phyloP scores from a whole-genome alignment of 2,329 filamentous ascomycete genomes.

The Penicillium sp. region DNA sequence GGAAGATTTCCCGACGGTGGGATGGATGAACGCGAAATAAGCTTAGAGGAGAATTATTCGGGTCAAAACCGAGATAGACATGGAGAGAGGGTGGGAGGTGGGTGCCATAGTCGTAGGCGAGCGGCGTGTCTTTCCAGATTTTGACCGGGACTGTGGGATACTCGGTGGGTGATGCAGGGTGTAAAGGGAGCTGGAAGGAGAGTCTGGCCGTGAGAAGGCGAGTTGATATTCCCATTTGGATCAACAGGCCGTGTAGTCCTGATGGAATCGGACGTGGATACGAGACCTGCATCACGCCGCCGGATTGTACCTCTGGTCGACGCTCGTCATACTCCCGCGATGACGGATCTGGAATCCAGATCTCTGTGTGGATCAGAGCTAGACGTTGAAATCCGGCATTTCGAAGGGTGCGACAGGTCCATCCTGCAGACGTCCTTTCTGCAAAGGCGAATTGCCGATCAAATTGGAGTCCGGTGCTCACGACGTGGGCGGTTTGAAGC shows the following conservation, averaged over 20 bases:
- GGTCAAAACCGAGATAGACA: constrained; percentile 37
- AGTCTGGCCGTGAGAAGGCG: constrained; percentile 32
- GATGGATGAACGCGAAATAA: constrained; percentile 49
- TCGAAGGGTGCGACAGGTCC: constrained; percentile 40
- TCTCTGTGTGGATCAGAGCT: constrained; percentile 59
- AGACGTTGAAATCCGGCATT: constrained; percentile 53
- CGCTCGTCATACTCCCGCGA: constrained; percentile 38
- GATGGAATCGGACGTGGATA: constrained; percentile 32
- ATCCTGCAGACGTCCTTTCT: constrained; percentile 46
- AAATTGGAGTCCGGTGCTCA: constrained; percentile 65
- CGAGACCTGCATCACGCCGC: constrained; percentile 49
- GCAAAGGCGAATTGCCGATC: constrained; percentile 82
- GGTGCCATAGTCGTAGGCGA: constrained; percentile 33
- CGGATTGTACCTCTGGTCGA: constrained; percentile 44
- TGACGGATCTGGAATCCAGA: constrained; percentile 53
- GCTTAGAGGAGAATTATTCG: constrained; percentile 34
- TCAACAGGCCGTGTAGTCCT: constrained; percentile 9
- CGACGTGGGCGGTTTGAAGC: constrained; percentile 57
- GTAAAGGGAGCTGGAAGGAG: constrained; percentile 49
- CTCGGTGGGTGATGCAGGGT: constrained; percentile 36
- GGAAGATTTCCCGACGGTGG: constrained; percentile 45
- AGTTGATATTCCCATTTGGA: constrained; percentile 25
- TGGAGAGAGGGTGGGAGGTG: constrained; percentile 46
- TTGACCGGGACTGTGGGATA: constrained; percentile 45
- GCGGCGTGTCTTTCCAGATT: constrained; percentile 52